Percentiles rank a stretch among this genome's conserved stretches.
Conservation (phyloP, 2,329 filamentous ascomycete species). For the Monilinia aucupariae region DNA sequence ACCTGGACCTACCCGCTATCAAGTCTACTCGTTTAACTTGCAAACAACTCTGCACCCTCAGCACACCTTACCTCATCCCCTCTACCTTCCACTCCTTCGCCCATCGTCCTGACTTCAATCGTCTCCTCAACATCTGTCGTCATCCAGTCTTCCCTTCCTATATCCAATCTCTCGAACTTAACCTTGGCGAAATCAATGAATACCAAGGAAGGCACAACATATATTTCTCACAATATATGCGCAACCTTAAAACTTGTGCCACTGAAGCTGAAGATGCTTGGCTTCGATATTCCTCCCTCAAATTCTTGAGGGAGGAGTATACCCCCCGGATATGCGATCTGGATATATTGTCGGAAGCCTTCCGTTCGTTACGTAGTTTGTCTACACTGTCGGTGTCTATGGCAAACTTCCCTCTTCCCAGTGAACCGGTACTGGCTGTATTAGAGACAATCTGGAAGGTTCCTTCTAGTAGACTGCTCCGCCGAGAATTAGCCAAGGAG, state of each 20-base stretch:
- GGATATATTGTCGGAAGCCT: slow-evolving; percentile 19
- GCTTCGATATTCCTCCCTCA: slow-evolving; percentile 32
- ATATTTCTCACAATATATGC: slow-evolving; percentile 30
- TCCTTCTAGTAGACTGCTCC: slow-evolving; percentile 27
- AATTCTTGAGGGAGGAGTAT: slow-evolving; percentile 30
- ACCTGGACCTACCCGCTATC: slow-evolving; percentile 1
- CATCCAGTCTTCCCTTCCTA: slow-evolving; percentile 25
- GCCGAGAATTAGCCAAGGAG: slow-evolving; percentile 23
- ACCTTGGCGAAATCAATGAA: slow-evolving; percentile 32
- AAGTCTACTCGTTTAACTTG: slow-evolving; percentile 10
- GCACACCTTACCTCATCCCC: slow-evolving; percentile 20
- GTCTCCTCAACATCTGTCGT: slow-evolving; percentile 22
- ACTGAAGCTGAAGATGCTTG: slow-evolving; percentile 27
- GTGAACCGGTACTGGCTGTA: slow-evolving; percentile 15
- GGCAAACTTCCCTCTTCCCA: neutral
- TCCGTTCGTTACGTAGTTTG: slow-evolving; percentile 25
- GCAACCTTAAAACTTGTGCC: slow-evolving; percentile 28
- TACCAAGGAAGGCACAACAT: slow-evolving; percentile 33
- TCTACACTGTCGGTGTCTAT: neutral
- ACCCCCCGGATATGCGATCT: slow-evolving; percentile 24
- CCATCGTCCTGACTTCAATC: slow-evolving; percentile 22
- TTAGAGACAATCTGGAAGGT: slow-evolving; percentile 28
- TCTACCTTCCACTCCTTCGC: slow-evolving; percentile 20
- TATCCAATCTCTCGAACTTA: slow-evolving; percentile 24
- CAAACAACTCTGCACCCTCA: slow-evolving; percentile 1